Conservation (phyloP, 2,329 filamentous ascomycete genomes). For the Cercospora beticola region DNA sequence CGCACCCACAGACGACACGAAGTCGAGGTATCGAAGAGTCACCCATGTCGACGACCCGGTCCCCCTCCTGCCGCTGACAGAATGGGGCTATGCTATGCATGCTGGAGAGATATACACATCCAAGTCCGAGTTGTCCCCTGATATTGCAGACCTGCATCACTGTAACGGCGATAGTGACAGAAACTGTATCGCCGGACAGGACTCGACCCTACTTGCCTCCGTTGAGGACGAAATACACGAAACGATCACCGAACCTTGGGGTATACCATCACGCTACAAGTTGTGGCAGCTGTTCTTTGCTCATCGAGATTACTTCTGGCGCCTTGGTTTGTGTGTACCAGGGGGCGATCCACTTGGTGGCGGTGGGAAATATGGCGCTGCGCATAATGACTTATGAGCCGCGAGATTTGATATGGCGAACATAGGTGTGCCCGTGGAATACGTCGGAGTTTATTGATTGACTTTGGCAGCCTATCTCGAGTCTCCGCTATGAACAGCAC, state of each 20-base stretch:
- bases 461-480: background rate
- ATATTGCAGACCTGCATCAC: conserved; percentile 63
- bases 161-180: conserved; percentile 73
- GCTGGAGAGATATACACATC: conserved; percentile 84
- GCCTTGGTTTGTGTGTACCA: conserved; percentile 84
- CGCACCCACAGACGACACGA: conserved; percentile 22
- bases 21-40: conserved; percentile 65
- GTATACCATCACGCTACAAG: conserved; percentile 60
- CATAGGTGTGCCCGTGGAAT: background rate
- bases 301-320: conserved; percentile 95
- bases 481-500: background rate
- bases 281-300: conserved; percentile 93
- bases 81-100: conserved; percentile 87
- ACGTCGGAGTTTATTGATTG: background rate
- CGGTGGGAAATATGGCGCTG: conserved; percentile 27
- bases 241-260: conserved; percentile 34
- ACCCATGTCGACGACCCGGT: conserved; percentile 88
- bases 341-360: conserved; percentile 36
- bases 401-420: background rate
- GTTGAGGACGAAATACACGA: conserved; percentile 37
- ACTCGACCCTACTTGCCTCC: conserved; percentile 37
- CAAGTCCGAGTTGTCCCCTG: conserved; percentile 68
- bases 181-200: conserved; percentile 66
- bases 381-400: conserved; percentile 32
- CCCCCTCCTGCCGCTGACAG: conserved; percentile 76